A percentile compares a stretch with the other conserved stretches of the same genome.
phyloP scores from a whole-genome alignment of 129 eudicot genomes.

The Scalesia atractyloides region DNA sequence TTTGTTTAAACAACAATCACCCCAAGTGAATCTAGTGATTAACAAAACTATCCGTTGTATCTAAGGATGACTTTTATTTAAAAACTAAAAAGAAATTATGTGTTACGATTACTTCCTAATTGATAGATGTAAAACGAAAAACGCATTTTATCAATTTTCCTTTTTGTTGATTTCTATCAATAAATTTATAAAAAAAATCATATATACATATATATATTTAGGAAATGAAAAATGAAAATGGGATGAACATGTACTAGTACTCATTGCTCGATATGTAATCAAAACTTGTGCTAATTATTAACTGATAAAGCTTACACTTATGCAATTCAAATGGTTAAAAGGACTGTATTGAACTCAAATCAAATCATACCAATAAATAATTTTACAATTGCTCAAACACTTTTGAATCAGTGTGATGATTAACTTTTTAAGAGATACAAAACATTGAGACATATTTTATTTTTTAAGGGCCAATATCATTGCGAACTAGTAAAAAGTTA shows the following conservation, averaged over 20 bases:
- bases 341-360: constrained; percentile 9
- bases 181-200: neutral
- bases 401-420: constrained; percentile 19
- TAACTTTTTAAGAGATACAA: neutral
- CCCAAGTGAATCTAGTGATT: too few species aligned
- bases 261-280: neutral
- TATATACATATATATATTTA: too few species aligned
- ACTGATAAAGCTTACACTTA: constrained; percentile 25
- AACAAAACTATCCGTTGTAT: too few species aligned
- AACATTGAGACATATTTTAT: neutral
- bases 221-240: neutral
- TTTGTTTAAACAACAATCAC: neutral
- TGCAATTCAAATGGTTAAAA: constrained; percentile 10
- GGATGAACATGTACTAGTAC: neutral
- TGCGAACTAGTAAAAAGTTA: neutral
- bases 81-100: neutral
- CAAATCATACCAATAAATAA: constrained; percentile 14
- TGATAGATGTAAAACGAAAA: neutral
- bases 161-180: neutral
- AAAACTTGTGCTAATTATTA: constrained; percentile 14
- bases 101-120: neutral
- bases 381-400: neutral
- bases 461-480: neutral
- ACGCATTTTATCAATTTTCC: neutral
- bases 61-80: neutral